Conservation (phyloP, 176 grass and related monocot genomes). For the Thinopyrum elongatum region DNA sequence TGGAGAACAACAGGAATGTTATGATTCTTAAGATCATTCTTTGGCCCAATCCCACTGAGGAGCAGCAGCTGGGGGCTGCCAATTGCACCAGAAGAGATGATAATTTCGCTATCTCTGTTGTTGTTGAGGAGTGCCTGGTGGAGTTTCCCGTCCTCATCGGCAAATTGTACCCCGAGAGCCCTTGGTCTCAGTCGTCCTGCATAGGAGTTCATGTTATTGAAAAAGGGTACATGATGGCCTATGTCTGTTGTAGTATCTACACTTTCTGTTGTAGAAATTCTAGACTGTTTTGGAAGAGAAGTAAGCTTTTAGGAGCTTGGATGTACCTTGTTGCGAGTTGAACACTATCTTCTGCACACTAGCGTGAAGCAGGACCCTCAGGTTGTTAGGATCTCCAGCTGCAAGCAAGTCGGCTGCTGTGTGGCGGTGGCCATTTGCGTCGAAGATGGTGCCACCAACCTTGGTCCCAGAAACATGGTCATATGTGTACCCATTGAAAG, state of each 20-base stretch:
- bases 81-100: slow-evolving; percentile 66
- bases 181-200: slow-evolving; percentile 43
- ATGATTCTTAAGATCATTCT: slow-evolving; percentile 64
- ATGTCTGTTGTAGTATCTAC: neutral
- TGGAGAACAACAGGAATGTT: slow-evolving; percentile 59
- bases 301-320: neutral
- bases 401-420: slow-evolving; percentile 81
- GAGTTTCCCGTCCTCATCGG: slow-evolving; percentile 56
- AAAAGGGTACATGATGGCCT: slow-evolving; percentile 6
- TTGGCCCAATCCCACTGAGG: slow-evolving; percentile 75
- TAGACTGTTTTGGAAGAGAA: slow-evolving; percentile 9
- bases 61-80: slow-evolving; percentile 74
- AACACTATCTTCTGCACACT: slow-evolving; percentile 72
- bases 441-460: slow-evolving; percentile 83
- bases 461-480: slow-evolving; percentile 83
- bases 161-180: slow-evolving; percentile 65
- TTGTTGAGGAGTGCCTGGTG: slow-evolving; percentile 54
- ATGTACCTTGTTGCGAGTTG: slow-evolving; percentile 37
- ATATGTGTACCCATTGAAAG: slow-evolving; percentile 86
- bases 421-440: slow-evolving; percentile 67
- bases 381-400: slow-evolving; percentile 57
- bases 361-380: slow-evolving; percentile 72
- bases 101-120: slow-evolving; percentile 48
- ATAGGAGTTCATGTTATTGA: slow-evolving; percentile 26
- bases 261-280: slow-evolving; percentile 8